phyloP scores from a whole-genome alignment of 192 early-diverging fungal genomes.

The Backusella westeae region DNA sequence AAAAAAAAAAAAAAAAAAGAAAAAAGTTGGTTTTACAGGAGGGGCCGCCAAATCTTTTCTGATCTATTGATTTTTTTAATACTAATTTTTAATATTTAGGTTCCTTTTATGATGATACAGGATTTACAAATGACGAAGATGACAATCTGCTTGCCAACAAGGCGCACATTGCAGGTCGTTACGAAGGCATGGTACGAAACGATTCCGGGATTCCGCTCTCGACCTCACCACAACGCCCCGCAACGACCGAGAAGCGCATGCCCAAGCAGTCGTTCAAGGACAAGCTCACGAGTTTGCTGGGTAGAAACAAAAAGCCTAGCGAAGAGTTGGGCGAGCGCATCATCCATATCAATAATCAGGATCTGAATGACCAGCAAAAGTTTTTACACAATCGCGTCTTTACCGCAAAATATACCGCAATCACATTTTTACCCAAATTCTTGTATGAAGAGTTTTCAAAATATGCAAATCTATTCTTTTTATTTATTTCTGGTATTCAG shows the following conservation, averaged over 20 bases:
- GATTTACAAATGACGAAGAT: conserved; percentile 25
- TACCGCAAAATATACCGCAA: conserved; percentile 92
- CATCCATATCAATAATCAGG: conserved; percentile 87
- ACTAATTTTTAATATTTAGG: neutral
- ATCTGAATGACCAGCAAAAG: conserved; percentile 74
- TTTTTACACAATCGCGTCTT: conserved; percentile 92
- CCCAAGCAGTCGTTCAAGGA: neutral
- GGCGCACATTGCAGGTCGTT: conserved; percentile 15
- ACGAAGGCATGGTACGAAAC: neutral
- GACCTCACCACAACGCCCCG: neutral
- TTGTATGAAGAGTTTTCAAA: conserved; percentile 97
- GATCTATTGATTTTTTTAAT: neutral
- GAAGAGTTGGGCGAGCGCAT: conserved; percentile 50
- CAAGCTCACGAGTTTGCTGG: neutral
- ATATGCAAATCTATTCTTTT: conserved; percentile 98
- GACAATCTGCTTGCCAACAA: conserved; percentile 19
- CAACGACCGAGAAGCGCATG: neutral
- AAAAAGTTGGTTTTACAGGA: neutral
- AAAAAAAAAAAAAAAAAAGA: too few relatives aligned
- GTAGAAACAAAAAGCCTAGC: neutral
- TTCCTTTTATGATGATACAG: conserved; percentile 22
- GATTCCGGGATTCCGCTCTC: neutral
- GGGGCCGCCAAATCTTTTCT: neutral
- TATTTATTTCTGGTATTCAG: conserved; percentile 97
- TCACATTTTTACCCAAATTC: conserved; percentile 94